phyloP scores from a whole-genome alignment of 1,139 yeast species.

The Kurtzmaniella quercitrusa region DNA sequence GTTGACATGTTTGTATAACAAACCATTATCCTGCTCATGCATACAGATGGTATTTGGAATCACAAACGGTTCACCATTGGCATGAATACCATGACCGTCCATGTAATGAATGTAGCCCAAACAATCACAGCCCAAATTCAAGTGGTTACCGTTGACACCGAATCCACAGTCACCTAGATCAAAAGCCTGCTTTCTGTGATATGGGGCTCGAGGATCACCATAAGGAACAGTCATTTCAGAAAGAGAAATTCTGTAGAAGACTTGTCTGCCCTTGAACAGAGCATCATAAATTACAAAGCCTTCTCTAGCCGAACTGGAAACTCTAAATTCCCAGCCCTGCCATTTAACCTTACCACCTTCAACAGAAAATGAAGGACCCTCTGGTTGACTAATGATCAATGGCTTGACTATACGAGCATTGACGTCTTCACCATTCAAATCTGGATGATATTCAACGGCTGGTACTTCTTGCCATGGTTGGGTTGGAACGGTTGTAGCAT shows the following conservation, averaged over 20 bases:
- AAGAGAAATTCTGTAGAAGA: constrained; percentile 72
- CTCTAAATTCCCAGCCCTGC: constrained; percentile 91
- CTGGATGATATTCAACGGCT: constrained; percentile 70
- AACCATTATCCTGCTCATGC: constrained; percentile 55
- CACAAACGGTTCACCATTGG: constrained; percentile 61
- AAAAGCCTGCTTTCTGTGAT: constrained; percentile 89
- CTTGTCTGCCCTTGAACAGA: constrained; percentile 75
- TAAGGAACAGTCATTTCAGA: constrained; percentile 93
- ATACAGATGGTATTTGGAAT: constrained; percentile 77
- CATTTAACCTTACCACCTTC: constrained; percentile 65
- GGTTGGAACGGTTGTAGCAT: constrained; percentile 58
- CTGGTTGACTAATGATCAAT: constrained; percentile 73
- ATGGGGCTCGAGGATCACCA: constrained; percentile 87
- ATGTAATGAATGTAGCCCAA: constrained; percentile 80
- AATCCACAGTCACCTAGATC: constrained; percentile 92
- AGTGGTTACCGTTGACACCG: constrained; percentile 73
- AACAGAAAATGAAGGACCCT: constrained; percentile 75
- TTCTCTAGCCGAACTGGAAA: constrained; percentile 73
- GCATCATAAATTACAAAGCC: constrained; percentile 80
- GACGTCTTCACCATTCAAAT: constrained; percentile 54
- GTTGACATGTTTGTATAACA: constrained; percentile 80
- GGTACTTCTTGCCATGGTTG: constrained; percentile 57
- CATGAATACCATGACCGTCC: constrained; percentile 59
- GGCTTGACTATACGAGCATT: constrained; percentile 65
- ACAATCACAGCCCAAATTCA: constrained; percentile 84